These are phyloP conservation scores for Calvatia gigantea DNA, from an alignment of 768 basidiomycete genomes.

Conservation along the genomic window DNA sequence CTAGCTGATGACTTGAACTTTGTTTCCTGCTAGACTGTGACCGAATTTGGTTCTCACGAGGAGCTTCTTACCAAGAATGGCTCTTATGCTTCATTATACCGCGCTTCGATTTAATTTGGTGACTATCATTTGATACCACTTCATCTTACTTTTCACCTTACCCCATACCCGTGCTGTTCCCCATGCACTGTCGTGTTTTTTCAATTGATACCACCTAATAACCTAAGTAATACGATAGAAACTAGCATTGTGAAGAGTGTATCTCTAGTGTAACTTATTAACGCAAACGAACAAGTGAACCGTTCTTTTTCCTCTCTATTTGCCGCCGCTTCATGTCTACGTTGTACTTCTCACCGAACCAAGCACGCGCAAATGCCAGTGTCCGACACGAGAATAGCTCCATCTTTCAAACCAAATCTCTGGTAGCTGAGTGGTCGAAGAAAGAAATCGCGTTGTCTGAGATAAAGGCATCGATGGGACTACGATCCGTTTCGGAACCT, in stretches of 20 bases:
- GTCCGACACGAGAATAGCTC: too few species aligned
- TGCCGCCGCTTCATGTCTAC: too few species aligned
- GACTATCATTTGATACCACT: neutral
- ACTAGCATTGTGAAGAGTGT: conserved; percentile 6
- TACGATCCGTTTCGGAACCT: conserved; percentile 37
- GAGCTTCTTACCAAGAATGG: conserved; percentile 58
- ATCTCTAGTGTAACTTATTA: conserved; percentile 13
- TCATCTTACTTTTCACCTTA: neutral
- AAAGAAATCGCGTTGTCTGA: conserved; percentile 64
- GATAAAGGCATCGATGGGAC: conserved; percentile 66
- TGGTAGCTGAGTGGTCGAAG: conserved; percentile 46
- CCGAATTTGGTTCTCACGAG: conserved; percentile 74
- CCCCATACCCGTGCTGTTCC: neutral
- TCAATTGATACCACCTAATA: conserved; percentile 2
- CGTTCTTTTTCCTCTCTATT: neutral
- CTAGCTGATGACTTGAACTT: neutral
- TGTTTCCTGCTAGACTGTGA: conserved; percentile 50
- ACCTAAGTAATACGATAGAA: conserved; percentile 8
- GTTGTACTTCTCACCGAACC: too few species aligned
- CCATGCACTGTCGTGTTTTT: neutral
- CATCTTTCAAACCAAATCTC: conserved; percentile 6
- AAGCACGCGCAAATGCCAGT: too few species aligned
- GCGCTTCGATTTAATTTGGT: conserved; percentile 52
- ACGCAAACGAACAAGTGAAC: neutral
- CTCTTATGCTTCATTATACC: conserved; percentile 67